Percentiles rank a stretch among this genome's conserved stretches.
Conservation (phyloP, 2,329 filamentous ascomycete species). For the Ophiosphaerella korrae region DNA sequence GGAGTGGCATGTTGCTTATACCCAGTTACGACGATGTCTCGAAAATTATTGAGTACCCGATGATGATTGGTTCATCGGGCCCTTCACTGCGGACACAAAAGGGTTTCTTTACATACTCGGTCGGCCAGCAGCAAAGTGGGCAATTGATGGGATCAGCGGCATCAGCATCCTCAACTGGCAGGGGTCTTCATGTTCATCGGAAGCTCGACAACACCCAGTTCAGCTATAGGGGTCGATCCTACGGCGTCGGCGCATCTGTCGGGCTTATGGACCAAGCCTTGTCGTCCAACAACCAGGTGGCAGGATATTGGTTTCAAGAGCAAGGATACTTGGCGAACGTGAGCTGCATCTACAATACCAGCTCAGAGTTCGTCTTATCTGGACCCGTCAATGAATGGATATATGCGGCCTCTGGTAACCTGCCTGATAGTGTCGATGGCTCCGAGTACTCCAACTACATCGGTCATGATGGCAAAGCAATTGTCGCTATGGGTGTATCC, state of each 20-base stretch:
- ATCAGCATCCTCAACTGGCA: slow-evolving; percentile 25
- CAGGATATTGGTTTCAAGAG: slow-evolving; percentile 43
- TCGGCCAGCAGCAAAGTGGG: slow-evolving; percentile 29
- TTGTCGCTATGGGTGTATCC: slow-evolving; percentile 41
- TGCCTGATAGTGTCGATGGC: slow-evolving; percentile 30
- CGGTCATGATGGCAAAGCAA: slow-evolving; percentile 31
- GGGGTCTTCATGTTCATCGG: slow-evolving; percentile 20
- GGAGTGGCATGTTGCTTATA: slow-evolving; percentile 19
- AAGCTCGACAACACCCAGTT: slow-evolving; percentile 36
- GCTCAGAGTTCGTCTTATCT: slow-evolving; percentile 35
- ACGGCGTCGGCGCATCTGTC: slow-evolving; percentile 52
- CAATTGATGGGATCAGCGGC: slow-evolving; percentile 31
- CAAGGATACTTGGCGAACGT: slow-evolving; percentile 40
- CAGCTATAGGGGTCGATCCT: slow-evolving; percentile 44
- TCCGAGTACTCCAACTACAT: slow-evolving; percentile 40
- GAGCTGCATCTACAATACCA: slow-evolving; percentile 46
- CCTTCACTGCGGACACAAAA: slow-evolving; percentile 28
- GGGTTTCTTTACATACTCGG: slow-evolving; percentile 35
- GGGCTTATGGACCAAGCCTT: slow-evolving; percentile 28
- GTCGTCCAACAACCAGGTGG: slow-evolving; percentile 19
- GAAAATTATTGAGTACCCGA: slow-evolving; percentile 34
- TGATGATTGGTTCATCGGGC: slow-evolving; percentile 29
- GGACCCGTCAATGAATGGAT: slow-evolving; percentile 30
- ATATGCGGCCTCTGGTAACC: slow-evolving; percentile 25
- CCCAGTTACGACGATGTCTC: slow-evolving; percentile 34